Base-by-base conservation (phyloP, 1,284 basidiomycete genomes). In the Sporisorium iseilematis-ciliati region DNA sequence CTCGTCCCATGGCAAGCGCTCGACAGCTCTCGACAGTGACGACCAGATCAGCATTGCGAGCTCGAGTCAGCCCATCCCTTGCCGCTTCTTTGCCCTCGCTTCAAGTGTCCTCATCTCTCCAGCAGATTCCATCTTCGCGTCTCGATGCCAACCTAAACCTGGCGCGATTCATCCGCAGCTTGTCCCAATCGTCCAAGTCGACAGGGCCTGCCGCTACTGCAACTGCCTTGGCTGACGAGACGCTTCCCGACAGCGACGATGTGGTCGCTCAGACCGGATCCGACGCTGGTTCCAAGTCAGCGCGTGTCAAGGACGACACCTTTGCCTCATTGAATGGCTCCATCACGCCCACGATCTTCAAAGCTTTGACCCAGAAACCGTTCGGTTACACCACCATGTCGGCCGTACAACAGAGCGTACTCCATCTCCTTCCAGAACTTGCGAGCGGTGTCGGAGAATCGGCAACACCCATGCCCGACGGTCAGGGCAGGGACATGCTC, bases 331-430 rank as follows among this genome's bases (percentile, higher is more conserved):
- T 81, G 35, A 67, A 80, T 42, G 66, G 66, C 41, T 67, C 75
- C 26, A 64, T 81, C 42, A 4, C 57, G 18, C 57, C 75, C 7
- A 31, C 58, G 20, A 72, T 83, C 16, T 81, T 75, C 51, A 78
- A 81, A 48, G 84, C 85, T 8, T 67, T 86, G 46, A 82, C 80
- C 41, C 66, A 86, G 51, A 87, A 86, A 40, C 93, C 93, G 0
- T 92, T 95, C 88, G 87, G 89, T 23, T 90, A 94, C 71, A 88
- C 86, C 14, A 87, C 88, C 56, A 95, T 97, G 93, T 92, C 92
- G 2, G 86, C 90, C 12, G 95, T 98, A 0, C 96, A 98, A 86
- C 89, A 90, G 21, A 89, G 90, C 55, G 93, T 98, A 7, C 88
- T 95, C 2, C 78, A 82, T 48, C 83, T 88, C 49, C 86, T 90